Evolutionary conservation across 208 protist species (phyloP), one percentile per base, ranked within the genome.

Genomic region (Vickermania ingenoplastis): DNA sequence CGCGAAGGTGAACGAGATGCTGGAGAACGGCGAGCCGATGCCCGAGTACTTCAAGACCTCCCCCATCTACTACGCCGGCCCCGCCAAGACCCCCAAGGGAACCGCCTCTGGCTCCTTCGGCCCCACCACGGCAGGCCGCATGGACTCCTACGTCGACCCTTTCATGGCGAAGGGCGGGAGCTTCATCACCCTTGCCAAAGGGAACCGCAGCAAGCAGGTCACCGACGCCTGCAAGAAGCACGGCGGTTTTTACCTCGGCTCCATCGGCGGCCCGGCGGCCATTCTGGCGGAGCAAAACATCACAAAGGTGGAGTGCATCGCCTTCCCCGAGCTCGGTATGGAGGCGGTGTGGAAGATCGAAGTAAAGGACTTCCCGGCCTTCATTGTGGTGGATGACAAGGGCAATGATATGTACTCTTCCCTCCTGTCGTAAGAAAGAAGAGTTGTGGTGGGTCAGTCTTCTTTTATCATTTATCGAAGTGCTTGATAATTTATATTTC

Each of bases 361-460:
- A 45, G 97, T 98, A 11, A 77, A 89, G 51, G 70, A 98, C 72
- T 98, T 99, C 77, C 96, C 96, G 0, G 97, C 97, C 22, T 99
- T 99, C 69, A 94, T 99, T 69, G 78, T 98, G 29, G 94, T 98
- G 23, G 96, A 99, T 70, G 93, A 99, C 80, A 98, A 98, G 70
- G 97, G 97, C 28, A 97, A 98, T 52, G 96, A 98, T 75, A 97
- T 99, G 66, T 99, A 97, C 76, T 53, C 67, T 3, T 84, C 94
- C 59, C 75, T 87, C 41, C 72, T 92, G 48, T 55, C 59, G 25
- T 73, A 67, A 53, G 0, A 2, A 27, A n/a, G 17, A 54, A 11
- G 22, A 31, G 22, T 4, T 26, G 59, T 55, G 54, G 30, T 30
- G n/a, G 22, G 25, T 53, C 53, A 29, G 23, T 11, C 21, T 22